These are phyloP conservation scores for Myrica gale DNA, from an alignment of 306 rosid genomes.

Conservation along the genomic window DNA sequence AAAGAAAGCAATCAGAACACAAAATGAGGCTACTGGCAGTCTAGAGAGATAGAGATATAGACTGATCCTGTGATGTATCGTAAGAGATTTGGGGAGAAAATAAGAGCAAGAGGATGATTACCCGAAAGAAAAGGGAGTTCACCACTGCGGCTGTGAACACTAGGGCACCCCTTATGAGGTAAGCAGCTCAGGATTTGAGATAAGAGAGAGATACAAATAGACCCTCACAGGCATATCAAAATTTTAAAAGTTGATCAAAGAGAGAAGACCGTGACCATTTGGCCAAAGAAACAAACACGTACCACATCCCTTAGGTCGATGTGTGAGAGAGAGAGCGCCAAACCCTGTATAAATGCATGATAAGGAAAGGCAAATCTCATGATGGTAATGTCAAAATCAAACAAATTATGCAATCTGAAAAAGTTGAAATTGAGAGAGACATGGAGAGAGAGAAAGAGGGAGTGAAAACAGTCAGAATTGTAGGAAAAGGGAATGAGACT, in stretches of 20 bases:
- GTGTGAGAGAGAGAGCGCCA: constrained; percentile 26
- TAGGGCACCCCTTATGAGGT: constrained; percentile 64
- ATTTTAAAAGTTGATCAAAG: constrained; percentile 33
- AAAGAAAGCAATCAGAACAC: constrained; percentile 25
- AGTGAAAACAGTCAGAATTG: constrained; percentile 24
- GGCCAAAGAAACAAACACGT: constrained; percentile 38
- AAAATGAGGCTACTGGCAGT: constrained; percentile 31
- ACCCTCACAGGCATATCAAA: constrained; percentile 41
- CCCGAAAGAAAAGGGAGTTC: constrained; percentile 82
- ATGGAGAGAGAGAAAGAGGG: constrained; percentile 17
- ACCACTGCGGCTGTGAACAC: constrained; percentile 58
- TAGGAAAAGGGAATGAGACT: constrained; percentile 52
- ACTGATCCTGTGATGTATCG: constrained; percentile 75
- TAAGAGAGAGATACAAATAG: constrained; percentile 38
- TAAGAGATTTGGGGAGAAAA: constrained; percentile 79
- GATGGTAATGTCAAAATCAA: constrained; percentile 91
- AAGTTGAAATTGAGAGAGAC: constrained; percentile 49
- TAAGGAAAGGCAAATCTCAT: constrained; percentile 83
- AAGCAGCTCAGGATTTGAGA: constrained; percentile 57
- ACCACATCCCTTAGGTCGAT: not conserved
- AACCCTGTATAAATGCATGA: constrained; percentile 68
- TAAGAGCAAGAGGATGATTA: constrained; percentile 69
- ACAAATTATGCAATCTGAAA: constrained; percentile 66
- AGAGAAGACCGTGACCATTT: constrained; percentile 33
- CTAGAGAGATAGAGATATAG: constrained; percentile 37